A percentile compares a stretch with the other conserved stretches of the same genome.
These are phyloP conservation scores for Drosera spatulata DNA, from an alignment of 179 eudicot genomes.

Conservation along the genomic window DNA sequence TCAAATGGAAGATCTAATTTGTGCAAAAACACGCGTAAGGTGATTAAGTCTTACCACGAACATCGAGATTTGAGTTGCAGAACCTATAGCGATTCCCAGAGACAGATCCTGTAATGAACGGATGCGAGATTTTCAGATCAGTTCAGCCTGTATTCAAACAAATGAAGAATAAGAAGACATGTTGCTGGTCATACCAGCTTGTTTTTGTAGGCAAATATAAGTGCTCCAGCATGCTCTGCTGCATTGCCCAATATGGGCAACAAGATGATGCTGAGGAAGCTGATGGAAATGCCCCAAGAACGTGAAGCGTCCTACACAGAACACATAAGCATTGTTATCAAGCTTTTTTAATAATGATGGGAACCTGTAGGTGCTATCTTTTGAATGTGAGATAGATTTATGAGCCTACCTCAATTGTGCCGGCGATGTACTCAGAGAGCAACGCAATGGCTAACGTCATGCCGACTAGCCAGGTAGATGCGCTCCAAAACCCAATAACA, in stretches of 20 bases:
- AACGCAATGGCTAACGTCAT: constrained; percentile 51
- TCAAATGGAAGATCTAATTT: background rate
- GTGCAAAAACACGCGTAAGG: background rate
- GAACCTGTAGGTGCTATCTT: no score
- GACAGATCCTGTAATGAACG: constrained; percentile 46
- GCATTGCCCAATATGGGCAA: constrained; percentile 79
- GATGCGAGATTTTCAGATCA: background rate
- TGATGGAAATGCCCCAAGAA: constrained; percentile 50
- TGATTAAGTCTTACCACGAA: constrained; percentile 36
- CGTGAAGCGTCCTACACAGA: constrained; percentile 43
- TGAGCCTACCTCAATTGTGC: constrained; percentile 59
- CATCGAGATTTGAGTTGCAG: constrained; percentile 64
- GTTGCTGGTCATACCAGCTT: constrained; percentile 33
- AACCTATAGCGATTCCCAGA: constrained; percentile 60
- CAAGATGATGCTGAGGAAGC: constrained; percentile 52
- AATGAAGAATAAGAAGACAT: background rate
- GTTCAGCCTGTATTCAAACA: background rate
- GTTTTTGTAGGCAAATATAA: constrained; percentile 59
- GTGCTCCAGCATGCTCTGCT: constrained; percentile 69
- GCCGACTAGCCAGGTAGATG: constrained; percentile 41
- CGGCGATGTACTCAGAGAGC: constrained; percentile 63
- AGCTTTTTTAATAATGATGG: no score
- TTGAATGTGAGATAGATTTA: no score
- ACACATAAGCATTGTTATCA: background rate
- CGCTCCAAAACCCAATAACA: constrained; percentile 47